Conservation (phyloP, 2,329 filamentous ascomycete genomes). For the Chalara sp. region DNA sequence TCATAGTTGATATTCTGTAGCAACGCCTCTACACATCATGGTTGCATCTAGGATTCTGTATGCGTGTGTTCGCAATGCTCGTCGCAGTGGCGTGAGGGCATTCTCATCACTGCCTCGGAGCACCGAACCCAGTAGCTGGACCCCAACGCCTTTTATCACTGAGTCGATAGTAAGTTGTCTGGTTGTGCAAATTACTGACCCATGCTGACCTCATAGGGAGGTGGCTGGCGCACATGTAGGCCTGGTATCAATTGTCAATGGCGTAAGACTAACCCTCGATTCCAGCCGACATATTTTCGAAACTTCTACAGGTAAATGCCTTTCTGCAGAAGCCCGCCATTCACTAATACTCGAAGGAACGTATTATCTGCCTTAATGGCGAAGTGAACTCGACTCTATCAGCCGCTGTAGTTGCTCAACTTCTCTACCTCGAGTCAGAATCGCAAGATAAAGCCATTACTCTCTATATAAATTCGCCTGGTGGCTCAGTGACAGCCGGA, state of each 20-base stretch:
- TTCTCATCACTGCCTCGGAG: conserved; percentile 18
- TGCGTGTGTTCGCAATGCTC: conserved; percentile 16
- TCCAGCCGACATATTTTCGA: conserved; percentile 74
- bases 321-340: background rate
- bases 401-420: conserved; percentile 89
- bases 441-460: conserved; percentile 91
- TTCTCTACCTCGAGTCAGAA: conserved; percentile 97
- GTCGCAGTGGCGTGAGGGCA: conserved; percentile 13
- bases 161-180: conserved; percentile 46
- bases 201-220: conserved; percentile 45
- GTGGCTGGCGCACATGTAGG: conserved; percentile 73
- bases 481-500: conserved; percentile 83
- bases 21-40: conserved; percentile 12
- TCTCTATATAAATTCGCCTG: conserved; percentile 96
- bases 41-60: conserved; percentile 20
- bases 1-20: too few relatives aligned
- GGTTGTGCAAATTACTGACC: conserved; percentile 12
- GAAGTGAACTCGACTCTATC: conserved; percentile 84
- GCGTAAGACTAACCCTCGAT: conserved; percentile 13
- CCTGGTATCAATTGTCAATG: conserved; percentile 24
- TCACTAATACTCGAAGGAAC: conserved; percentile 51
- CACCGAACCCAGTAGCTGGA: conserved; percentile 26
- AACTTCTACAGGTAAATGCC: conserved; percentile 61
- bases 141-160: conserved; percentile 46
- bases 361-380: conserved; percentile 90